Conservation (phyloP, 75 land plant species). For the Pinus tabuliformis region DNA sequence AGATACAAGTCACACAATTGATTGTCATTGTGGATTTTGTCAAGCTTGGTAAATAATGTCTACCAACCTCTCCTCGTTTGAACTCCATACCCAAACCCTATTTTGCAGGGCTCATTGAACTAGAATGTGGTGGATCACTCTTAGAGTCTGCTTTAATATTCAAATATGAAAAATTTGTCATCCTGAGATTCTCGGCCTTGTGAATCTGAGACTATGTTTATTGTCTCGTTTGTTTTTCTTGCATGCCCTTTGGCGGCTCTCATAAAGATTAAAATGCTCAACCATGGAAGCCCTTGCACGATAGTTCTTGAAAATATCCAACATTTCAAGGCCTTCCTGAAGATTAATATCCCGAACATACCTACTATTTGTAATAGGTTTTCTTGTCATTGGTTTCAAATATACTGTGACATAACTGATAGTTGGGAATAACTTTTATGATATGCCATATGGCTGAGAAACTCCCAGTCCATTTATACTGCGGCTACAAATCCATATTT, state of each 20-base stretch:
- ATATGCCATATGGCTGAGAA: slow-evolving; percentile 87
- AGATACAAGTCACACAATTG: neutral
- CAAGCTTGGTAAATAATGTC: neutral
- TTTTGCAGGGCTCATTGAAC: neutral
- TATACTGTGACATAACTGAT: slow-evolving; percentile 66
- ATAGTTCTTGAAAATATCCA: slow-evolving; percentile 40
- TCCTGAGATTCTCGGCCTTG: slow-evolving; percentile 12
- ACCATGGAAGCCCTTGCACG: slow-evolving; percentile 30
- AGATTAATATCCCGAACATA: no score
- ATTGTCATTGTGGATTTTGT: neutral
- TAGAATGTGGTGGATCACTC: neutral
- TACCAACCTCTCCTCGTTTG: neutral
- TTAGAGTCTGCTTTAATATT: neutral
- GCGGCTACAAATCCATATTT: slow-evolving; percentile 83
- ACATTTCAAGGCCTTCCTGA: slow-evolving; percentile 40
- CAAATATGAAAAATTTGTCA: neutral
- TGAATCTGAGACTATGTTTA: slow-evolving; percentile 22
- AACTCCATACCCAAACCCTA: neutral
- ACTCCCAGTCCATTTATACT: slow-evolving; percentile 86
- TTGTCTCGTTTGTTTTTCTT: slow-evolving; percentile 36
- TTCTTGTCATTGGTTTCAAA: slow-evolving; percentile 84
- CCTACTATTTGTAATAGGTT: no score
- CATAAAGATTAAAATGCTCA: slow-evolving; percentile 46
- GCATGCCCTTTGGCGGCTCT: slow-evolving; percentile 33
- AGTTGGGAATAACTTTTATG: slow-evolving; percentile 79